Conservation (phyloP, 805 yeast genomes). For the Lipomyces orientalis region DNA sequence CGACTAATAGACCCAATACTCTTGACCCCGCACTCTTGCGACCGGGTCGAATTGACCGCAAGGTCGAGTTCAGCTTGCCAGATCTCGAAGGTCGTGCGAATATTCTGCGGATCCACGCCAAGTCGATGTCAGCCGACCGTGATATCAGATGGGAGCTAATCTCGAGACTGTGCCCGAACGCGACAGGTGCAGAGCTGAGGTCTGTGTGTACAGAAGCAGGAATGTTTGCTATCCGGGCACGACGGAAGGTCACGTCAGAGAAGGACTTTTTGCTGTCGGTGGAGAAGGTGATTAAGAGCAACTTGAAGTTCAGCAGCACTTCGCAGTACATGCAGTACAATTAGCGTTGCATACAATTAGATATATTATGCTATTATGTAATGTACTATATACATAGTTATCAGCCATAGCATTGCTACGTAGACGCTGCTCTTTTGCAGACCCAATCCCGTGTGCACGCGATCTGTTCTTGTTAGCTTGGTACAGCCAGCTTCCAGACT, state of each 20-base stretch:
- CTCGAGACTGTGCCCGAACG: constrained; percentile 95
- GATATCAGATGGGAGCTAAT: constrained; percentile 98
- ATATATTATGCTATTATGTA: not conserved
- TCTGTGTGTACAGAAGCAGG: constrained; percentile 99
- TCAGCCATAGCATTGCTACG: not conserved
- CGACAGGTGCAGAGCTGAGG: constrained; percentile 98
- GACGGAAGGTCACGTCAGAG: constrained; percentile 97
- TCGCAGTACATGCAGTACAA: constrained; percentile 89
- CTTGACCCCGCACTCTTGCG: constrained; percentile 96
- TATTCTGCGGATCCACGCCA: constrained; percentile 95
- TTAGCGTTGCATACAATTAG: constrained; percentile 12
- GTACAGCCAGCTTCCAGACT: no score
- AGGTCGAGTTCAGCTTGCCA: constrained; percentile 95
- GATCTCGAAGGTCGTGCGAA: constrained; percentile 98
- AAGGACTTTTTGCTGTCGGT: constrained; percentile 98
- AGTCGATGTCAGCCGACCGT: constrained; percentile 96
- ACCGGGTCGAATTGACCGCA: constrained; percentile 99
- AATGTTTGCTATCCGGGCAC: constrained; percentile 98
- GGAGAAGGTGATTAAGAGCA: constrained; percentile 97
- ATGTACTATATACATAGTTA: not conserved
- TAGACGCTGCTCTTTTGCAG: not conserved
- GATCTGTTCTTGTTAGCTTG: not conserved
- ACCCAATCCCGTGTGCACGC: not conserved
- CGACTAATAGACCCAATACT: constrained; percentile 97
- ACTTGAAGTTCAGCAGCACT: constrained; percentile 95